Percentiles rank a stretch among this genome's conserved stretches.
Evolutionary conservation across 306 rosid species (phyloP).

Genomic region (Cucurbita moschata): DNA sequence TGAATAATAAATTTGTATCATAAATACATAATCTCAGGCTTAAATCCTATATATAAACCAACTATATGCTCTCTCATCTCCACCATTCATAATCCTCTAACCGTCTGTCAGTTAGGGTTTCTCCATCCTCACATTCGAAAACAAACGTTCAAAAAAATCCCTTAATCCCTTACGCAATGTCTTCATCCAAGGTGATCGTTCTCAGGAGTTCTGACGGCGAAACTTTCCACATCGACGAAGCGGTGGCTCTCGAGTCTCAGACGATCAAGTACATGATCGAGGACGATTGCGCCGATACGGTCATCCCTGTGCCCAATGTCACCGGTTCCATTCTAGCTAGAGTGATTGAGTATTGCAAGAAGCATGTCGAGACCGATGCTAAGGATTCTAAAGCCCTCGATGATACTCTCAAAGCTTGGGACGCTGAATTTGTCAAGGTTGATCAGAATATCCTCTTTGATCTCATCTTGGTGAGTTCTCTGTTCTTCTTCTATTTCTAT

Average conservation of each 20-base stretch:
- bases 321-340: conserved; percentile 5
- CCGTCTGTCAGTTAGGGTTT: not conserved
- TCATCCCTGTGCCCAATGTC: conserved; percentile 15
- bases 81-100: not conserved
- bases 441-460: conserved; percentile 14
- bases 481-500: not conserved
- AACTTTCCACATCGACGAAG: conserved; percentile 12
- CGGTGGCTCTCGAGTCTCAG: conserved; percentile 8
- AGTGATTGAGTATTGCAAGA: conserved; percentile 20
- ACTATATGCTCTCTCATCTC: not conserved
- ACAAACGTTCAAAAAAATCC: not conserved
- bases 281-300: not conserved
- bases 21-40: not conserved
- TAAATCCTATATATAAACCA: not conserved
- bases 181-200: conserved; percentile 10
- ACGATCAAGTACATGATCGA: conserved; percentile 20
- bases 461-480: conserved; percentile 13
- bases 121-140: not conserved
- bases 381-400: not conserved
- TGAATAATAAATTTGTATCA: too few relatives aligned
- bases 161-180: not conserved
- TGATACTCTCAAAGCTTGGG: conserved; percentile 10
- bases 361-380: conserved; percentile 10
- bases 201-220: conserved; percentile 19
- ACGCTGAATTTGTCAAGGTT: conserved; percentile 10